phyloP scores from a whole-genome alignment of 192 early-diverging fungal genomes.

The Pecoramyces ruminantium region DNA sequence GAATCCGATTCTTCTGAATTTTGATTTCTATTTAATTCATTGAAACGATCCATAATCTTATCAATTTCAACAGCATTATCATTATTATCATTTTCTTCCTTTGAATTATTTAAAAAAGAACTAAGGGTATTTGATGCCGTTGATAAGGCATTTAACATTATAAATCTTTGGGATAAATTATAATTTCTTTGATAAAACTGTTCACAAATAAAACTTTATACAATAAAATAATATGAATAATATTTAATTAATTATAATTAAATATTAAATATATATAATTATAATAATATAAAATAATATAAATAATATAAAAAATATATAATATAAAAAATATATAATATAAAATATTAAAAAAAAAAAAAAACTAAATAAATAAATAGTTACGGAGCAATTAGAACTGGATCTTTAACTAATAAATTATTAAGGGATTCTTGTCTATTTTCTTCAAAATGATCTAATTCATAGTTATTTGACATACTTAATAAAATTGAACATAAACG shows the following conservation, averaged over 20 bases:
- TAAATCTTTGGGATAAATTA: background rate
- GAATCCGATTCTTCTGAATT: background rate
- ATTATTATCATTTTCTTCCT: background rate
- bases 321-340: too few relatives aligned
- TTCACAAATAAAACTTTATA: background rate
- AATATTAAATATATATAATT: too few relatives aligned
- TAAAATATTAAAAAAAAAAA: too few relatives aligned
- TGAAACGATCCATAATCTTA: background rate
- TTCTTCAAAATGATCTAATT: background rate
- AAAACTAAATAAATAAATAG: too few relatives aligned
- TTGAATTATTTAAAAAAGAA: background rate
- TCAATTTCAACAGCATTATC: background rate
- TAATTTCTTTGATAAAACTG: background rate
- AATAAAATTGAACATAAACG: background rate
- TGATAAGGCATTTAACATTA: background rate
- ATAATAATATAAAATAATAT: too few relatives aligned
- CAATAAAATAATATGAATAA: too few relatives aligned
- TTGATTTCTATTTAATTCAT: background rate
- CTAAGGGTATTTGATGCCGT: background rate
- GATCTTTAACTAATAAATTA: background rate
- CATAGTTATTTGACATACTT: background rate
- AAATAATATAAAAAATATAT: too few relatives aligned
- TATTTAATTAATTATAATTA: too few relatives aligned
- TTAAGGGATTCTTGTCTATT: background rate
- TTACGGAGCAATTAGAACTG: background rate